Evolutionary conservation across 2,329 filamentous ascomycete genomes (phyloP).

Genomic region (Xylariaceae sp.): DNA sequence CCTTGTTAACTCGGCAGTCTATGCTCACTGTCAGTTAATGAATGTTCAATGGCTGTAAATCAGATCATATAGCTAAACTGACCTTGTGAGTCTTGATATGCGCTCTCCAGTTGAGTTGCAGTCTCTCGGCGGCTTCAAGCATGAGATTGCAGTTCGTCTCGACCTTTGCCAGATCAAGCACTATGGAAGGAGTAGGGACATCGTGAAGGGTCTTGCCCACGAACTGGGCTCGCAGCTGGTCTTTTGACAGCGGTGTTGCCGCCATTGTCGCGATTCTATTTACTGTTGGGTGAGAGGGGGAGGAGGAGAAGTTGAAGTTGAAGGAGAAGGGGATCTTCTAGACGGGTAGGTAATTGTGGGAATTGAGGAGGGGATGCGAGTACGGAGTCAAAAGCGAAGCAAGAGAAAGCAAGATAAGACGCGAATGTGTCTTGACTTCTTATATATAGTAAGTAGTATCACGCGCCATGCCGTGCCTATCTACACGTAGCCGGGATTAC

Average conservation of each 20-base stretch:
- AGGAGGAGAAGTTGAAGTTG: neutral
- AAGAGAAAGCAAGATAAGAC: no score
- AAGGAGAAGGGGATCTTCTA: neutral
- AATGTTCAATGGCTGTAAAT: neutral
- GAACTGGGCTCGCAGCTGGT: conserved; percentile 39
- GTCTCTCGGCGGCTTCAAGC: conserved; percentile 54
- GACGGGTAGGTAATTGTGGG: no score
- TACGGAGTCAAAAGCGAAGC: no score
- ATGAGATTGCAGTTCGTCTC: conserved; percentile 65
- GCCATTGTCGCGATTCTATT: conserved; percentile 10
- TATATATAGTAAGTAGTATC: no score
- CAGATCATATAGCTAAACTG: conserved; percentile 18
- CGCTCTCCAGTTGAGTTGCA: conserved; percentile 64
- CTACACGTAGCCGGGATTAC: no score
- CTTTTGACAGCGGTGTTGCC: conserved; percentile 30
- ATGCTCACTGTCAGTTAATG: neutral
- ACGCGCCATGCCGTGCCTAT: no score
- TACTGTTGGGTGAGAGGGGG: neutral
- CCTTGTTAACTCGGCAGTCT: conserved; percentile 62
- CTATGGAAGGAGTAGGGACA: conserved; percentile 59
- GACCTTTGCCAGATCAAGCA: conserved; percentile 64
- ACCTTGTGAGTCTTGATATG: conserved; percentile 85
- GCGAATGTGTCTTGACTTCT: no score
- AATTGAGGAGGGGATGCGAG: no score
- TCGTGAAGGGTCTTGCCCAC: conserved; percentile 56